A percentile compares a stretch with the other conserved stretches of the same genome.
Conservation (phyloP, 192 early-diverging fungal genomes). For the Coemansia sp. region DNA sequence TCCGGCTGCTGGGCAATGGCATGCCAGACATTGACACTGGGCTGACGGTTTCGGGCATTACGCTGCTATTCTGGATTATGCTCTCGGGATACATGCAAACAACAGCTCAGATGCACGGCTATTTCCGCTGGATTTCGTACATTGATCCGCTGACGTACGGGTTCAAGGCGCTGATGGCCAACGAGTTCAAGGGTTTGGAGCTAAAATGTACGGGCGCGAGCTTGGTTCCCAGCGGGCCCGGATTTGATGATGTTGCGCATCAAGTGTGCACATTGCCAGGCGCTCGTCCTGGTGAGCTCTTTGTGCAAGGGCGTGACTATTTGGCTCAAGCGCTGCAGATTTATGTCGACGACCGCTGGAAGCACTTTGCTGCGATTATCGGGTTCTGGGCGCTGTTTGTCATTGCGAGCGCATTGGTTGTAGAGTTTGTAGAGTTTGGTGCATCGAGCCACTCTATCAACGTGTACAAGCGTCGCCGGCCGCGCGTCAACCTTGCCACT, state of each 20-base stretch:
- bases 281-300: conserved; percentile 52
- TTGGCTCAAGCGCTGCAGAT: conserved; percentile 58
- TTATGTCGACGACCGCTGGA: conserved; percentile 60
- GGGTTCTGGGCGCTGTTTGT: conserved; percentile 49
- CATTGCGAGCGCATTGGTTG: conserved; percentile 33
- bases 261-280: conserved; percentile 70
- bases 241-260: conserved; percentile 51
- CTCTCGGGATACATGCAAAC: conserved; percentile 63
- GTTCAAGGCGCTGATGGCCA: conserved; percentile 63
- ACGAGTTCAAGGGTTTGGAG: conserved; percentile 52
- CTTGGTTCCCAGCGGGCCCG: conserved; percentile 57
- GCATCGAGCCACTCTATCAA: conserved; percentile 57
- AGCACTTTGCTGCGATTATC: conserved; percentile 60
- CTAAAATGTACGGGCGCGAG: conserved; percentile 28
- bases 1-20: conserved; percentile 59
- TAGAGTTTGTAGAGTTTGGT: conserved; percentile 66
- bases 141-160: conserved; percentile 70
- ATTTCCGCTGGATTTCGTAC: conserved; percentile 66
- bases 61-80: conserved; percentile 60
- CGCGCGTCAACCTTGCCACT: conserved; percentile 33
- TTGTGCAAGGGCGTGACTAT: conserved; percentile 65
- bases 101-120: conserved; percentile 58
- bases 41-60: conserved; percentile 60
- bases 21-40: conserved; percentile 60
- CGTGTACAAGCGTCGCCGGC: conserved; percentile 53